Percentiles rank a stretch among this genome's conserved stretches.
phyloP scores from a whole-genome alignment of 2,329 filamentous ascomycete genomes.

The Neonectria neomacrospora region DNA sequence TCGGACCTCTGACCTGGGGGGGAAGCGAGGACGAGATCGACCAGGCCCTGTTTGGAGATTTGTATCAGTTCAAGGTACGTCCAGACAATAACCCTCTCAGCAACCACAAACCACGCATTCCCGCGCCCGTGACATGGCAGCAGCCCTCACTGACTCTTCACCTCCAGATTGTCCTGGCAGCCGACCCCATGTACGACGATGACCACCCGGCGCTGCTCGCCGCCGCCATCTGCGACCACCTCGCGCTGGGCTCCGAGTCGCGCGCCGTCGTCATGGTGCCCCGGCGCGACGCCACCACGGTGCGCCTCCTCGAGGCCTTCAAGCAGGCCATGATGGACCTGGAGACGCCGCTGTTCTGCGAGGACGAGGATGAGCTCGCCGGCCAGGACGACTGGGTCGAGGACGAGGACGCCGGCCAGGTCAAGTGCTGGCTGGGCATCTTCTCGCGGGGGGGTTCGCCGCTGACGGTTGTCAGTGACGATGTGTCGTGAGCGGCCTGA shows the following conservation, averaged over 20 bases:
- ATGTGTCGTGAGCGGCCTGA: conserved; percentile 13
- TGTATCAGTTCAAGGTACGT: conserved; percentile 63
- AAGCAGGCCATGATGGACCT: conserved; percentile 67
- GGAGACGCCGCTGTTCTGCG: conserved; percentile 57
- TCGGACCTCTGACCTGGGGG: conserved; percentile 81
- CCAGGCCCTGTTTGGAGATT: conserved; percentile 55
- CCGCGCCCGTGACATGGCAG: conserved; percentile 19
- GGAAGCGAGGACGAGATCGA: conserved; percentile 58
- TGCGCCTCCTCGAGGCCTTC: conserved; percentile 71
- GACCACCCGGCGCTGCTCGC: conserved; percentile 82
- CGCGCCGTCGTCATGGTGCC: conserved; percentile 85
- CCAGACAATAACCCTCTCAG: conserved; percentile 16
- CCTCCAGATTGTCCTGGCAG: conserved; percentile 77
- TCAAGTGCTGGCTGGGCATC: conserved; percentile 77
- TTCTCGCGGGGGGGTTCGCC: conserved; percentile 56
- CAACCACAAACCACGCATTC: not conserved
- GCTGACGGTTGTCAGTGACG: conserved; percentile 23
- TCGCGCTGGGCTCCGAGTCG: conserved; percentile 66
- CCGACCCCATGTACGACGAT: conserved; percentile 88
- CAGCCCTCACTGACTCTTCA: conserved; percentile 20
- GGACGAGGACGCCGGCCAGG: conserved; percentile 58
- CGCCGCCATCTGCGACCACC: conserved; percentile 74
- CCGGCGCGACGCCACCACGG: conserved; percentile 74
- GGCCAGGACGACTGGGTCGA: conserved; percentile 80
- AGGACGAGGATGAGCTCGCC: conserved; percentile 70